These are phyloP conservation scores for Aquilaria yunnanensis DNA, from an alignment of 345 rosid species.

Conservation along the genomic window DNA sequence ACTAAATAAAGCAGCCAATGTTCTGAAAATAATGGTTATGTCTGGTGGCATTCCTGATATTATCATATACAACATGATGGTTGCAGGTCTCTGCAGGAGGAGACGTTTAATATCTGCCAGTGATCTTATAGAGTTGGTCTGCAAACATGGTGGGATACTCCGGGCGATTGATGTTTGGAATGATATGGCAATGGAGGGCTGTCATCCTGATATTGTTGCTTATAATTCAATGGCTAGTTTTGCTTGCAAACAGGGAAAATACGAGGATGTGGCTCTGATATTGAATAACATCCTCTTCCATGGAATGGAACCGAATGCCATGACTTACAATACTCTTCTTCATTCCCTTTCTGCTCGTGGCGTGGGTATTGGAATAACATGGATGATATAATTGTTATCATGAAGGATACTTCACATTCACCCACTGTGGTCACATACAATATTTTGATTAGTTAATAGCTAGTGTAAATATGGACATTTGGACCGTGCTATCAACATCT, in stretches of 20 bases:
- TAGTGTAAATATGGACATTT: constrained; percentile 64
- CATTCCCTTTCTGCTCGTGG: constrained; percentile 59
- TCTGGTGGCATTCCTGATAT: constrained; percentile 83
- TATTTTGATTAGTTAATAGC: constrained; percentile 55
- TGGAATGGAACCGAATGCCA: constrained; percentile 57
- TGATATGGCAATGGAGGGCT: constrained; percentile 70
- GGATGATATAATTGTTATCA: constrained; percentile 54
- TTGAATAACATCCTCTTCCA: constrained; percentile 42
- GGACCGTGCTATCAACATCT: constrained; percentile 62
- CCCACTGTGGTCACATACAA: constrained; percentile 77
- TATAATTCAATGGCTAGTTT: constrained; percentile 64
- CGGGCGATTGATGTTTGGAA: constrained; percentile 76
- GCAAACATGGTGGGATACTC: constrained; percentile 56
- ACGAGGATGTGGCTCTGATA: constrained; percentile 48
- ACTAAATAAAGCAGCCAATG: constrained; percentile 49
- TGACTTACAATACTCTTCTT: constrained; percentile 72
- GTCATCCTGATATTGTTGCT: constrained; percentile 69
- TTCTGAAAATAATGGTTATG: constrained; percentile 67
- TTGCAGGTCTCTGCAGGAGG: constrained; percentile 65
- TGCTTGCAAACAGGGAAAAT: constrained; percentile 53
- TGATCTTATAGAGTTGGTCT: constrained; percentile 61
- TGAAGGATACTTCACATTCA: constrained; percentile 40
- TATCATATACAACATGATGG: constrained; percentile 74
- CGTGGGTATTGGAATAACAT: constrained; percentile 69
- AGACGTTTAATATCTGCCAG: constrained; percentile 49